Evolutionary conservation across 306 rosid species (phyloP).

Genomic region (Lablab purpureus): DNA sequence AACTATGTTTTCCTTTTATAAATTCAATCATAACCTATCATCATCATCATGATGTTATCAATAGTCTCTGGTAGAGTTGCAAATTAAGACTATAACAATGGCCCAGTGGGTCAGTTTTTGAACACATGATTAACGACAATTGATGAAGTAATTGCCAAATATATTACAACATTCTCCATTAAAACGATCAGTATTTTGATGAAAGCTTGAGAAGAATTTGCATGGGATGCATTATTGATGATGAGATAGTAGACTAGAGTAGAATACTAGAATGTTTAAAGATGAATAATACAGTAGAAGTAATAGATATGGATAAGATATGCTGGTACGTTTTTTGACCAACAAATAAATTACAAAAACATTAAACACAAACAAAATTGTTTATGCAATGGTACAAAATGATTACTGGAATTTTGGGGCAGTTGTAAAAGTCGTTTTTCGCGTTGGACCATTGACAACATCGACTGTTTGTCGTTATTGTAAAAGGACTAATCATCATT

Average conservation of each 20-base stretch:
- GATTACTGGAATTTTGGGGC: not conserved
- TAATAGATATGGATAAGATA: conserved; percentile 9
- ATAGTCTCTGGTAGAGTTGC: not conserved
- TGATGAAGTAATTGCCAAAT: not conserved
- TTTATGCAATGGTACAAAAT: not conserved
- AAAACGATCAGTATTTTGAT: not conserved
- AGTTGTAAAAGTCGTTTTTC: conserved; percentile 18
- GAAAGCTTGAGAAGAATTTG: not conserved
- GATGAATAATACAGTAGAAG: not conserved
- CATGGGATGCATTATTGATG: not conserved
- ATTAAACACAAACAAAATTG: not conserved
- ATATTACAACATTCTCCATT: not conserved
- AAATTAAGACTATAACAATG: not conserved
- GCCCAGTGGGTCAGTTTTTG: not conserved
- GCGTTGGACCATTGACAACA: conserved; percentile 45
- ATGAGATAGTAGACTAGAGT: not conserved
- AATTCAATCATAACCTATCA: conserved; percentile 8
- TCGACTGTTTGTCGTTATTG: conserved; percentile 46
- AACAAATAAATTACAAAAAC: not conserved
- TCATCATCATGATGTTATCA: conserved; percentile 18
- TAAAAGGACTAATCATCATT: conserved; percentile 35
- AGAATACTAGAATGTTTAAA: not conserved
- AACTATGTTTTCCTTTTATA: not conserved
- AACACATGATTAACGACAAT: not conserved
- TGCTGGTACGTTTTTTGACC: not conserved